Evolutionary conservation across 2,329 filamentous ascomycete genomes (phyloP).

Genomic region (Aspergillus glaucus): DNA sequence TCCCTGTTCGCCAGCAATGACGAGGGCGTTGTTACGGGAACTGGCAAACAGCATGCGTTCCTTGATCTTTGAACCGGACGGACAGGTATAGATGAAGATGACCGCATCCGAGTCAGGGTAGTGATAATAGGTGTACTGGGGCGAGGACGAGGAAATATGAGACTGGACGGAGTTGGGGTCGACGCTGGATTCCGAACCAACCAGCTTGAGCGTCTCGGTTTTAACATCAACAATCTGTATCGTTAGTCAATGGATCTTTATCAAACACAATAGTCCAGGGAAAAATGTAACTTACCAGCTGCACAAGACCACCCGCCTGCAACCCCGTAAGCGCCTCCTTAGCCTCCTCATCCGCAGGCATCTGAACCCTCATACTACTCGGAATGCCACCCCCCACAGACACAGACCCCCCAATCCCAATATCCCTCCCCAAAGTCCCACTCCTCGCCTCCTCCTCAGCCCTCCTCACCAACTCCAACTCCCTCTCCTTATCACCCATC

Average conservation of each 20-base stretch:
- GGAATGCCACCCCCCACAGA: slow-evolving; percentile 8
- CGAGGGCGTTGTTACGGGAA: slow-evolving; percentile 49
- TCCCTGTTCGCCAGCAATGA: slow-evolving; percentile 50
- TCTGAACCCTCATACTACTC: slow-evolving; percentile 41
- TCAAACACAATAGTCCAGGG: slow-evolving; percentile 3
- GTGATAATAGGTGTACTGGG: slow-evolving; percentile 57
- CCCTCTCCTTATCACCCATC: slow-evolving; percentile 57
- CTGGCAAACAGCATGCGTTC: slow-evolving; percentile 62
- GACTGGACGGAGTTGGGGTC: slow-evolving; percentile 39
- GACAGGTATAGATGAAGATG: slow-evolving; percentile 61
- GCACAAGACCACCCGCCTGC: slow-evolving; percentile 39
- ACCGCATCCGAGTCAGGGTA: slow-evolving; percentile 44
- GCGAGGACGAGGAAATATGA: slow-evolving; percentile 48
- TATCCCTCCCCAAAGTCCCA: slow-evolving; percentile 47
- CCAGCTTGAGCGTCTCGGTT: slow-evolving; percentile 53
- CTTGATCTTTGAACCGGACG: slow-evolving; percentile 55
- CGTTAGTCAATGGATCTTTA: background rate
- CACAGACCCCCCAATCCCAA: slow-evolving; percentile 40
- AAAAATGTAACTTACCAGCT: slow-evolving; percentile 39
- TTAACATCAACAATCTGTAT: slow-evolving; percentile 35
- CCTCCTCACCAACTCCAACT: slow-evolving; percentile 51
- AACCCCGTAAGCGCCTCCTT: slow-evolving; percentile 43
- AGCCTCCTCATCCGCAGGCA: slow-evolving; percentile 50
- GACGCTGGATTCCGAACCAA: slow-evolving; percentile 37
- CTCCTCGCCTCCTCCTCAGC: slow-evolving; percentile 53